Percentiles rank a stretch among this genome's conserved stretches.
phyloP scores from a whole-genome alignment of 257 asterid species.

The Pogostemon cablin region DNA sequence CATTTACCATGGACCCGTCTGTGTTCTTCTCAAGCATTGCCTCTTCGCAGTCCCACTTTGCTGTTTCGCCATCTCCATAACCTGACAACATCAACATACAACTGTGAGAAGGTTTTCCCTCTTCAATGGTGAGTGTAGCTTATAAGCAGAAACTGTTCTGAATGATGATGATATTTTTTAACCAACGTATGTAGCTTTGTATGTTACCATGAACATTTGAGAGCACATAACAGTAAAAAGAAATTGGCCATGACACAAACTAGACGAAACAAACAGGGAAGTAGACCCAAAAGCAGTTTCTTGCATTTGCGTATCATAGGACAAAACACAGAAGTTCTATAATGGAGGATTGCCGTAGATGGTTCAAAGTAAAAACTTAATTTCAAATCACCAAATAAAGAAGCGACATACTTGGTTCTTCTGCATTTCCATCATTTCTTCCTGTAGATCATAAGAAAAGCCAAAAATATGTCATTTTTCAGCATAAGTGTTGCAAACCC shows the following conservation, averaged over 20 bases:
- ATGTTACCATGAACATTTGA: no score
- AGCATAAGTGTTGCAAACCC: background rate
- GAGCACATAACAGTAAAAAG: no score
- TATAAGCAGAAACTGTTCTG: no score
- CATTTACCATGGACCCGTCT: conserved; percentile 79
- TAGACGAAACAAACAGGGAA: no score
- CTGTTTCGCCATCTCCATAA: conserved; percentile 63
- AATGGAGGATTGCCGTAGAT: no score
- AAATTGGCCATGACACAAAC: no score
- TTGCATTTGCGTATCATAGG: no score
- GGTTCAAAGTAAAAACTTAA: background rate
- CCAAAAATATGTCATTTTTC: conserved; percentile 16
- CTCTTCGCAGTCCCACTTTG: conserved; percentile 54
- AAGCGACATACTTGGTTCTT: conserved; percentile 47
- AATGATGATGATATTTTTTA: no score
- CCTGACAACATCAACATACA: conserved; percentile 43
- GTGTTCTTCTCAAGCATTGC: conserved; percentile 84
- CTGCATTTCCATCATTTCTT: conserved; percentile 43
- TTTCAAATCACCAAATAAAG: conserved; percentile 12
- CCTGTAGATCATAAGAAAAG: conserved; percentile 36
- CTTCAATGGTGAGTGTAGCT: no score
- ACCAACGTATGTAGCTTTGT: no score
- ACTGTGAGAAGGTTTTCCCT: background rate
- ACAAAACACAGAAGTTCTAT: background rate
- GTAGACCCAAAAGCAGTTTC: no score